Evolutionary conservation across 768 basidiomycete species (phyloP).

Genomic region (Russula emetica): DNA sequence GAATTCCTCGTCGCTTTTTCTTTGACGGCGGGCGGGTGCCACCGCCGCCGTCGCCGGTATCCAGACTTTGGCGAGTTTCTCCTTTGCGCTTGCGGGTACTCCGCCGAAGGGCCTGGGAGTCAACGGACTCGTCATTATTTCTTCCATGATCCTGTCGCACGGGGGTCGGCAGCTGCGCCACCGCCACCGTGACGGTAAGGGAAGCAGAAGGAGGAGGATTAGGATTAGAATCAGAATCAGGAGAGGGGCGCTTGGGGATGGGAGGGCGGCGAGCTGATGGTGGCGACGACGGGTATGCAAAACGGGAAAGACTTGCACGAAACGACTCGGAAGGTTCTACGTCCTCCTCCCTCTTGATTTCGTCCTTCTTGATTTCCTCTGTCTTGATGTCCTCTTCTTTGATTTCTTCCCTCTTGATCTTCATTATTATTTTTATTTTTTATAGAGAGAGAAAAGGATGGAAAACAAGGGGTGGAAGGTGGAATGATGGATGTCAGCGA

Average conservation of each 20-base stretch:
- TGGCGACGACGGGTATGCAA: background rate
- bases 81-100: background rate
- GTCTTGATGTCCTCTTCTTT: too few species aligned
- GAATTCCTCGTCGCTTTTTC: conserved; percentile 39
- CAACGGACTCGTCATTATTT: background rate
- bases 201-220: background rate
- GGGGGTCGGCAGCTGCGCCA: background rate
- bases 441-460: too few species aligned
- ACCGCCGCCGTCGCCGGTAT: background rate
- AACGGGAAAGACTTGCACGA: conserved; percentile 4
- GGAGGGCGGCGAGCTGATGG: background rate
- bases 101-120: background rate
- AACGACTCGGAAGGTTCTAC: conserved; percentile 2
- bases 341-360: conserved; percentile 3
- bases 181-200: background rate
- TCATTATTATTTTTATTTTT: too few species aligned
- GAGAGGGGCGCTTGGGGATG: background rate
- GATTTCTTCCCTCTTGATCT: background rate
- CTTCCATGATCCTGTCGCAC: too few species aligned
- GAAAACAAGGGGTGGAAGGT: background rate
- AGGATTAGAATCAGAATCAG: background rate
- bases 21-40: background rate
- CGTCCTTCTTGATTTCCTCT: too few species aligned
- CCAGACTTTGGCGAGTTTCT: background rate
- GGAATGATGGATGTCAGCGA: conserved; percentile 15